Conservation (phyloP, 139 green algal genomes). For the Tetraselmis striata region DNA sequence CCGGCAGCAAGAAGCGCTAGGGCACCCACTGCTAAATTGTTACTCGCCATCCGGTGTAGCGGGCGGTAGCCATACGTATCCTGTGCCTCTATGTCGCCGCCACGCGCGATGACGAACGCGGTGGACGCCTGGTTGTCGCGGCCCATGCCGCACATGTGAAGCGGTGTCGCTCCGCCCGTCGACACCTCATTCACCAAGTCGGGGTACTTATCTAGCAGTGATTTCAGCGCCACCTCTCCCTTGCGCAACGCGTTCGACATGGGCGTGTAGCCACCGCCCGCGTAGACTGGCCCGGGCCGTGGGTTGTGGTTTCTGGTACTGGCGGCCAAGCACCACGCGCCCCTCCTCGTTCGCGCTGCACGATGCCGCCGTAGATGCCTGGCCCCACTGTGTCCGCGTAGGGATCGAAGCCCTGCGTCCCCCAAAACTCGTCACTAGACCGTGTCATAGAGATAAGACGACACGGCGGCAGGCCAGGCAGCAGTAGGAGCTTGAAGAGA, state of each 20-base stretch:
- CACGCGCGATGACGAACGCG: slow-evolving; percentile 13
- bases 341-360: slow-evolving; percentile 21
- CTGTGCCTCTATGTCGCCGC: slow-evolving; percentile 25
- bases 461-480: no score
- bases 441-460: no score
- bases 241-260: slow-evolving; percentile 8
- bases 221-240: slow-evolving; percentile 1
- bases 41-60: slow-evolving; percentile 35
- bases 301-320: slow-evolving; percentile 44
- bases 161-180: slow-evolving; percentile 23
- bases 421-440: no score
- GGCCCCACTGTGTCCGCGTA: slow-evolving; percentile 35
- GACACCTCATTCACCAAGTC: slow-evolving; percentile 21
- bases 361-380: slow-evolving; percentile 37
- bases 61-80: slow-evolving; percentile 41
- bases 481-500: no score
- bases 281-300: slow-evolving; percentile 29
- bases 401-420: slow-evolving; percentile 39
- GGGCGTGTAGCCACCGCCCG: slow-evolving; percentile 21
- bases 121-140: not conserved
- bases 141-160: slow-evolving; percentile 31
- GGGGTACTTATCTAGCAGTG: slow-evolving; percentile 14
- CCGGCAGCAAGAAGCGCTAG: slow-evolving; percentile 23
- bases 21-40: slow-evolving; percentile 30
- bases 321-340: slow-evolving; percentile 24